Conservation (phyloP, 129 eudicot genomes). For the Deinandra increscens region DNA sequence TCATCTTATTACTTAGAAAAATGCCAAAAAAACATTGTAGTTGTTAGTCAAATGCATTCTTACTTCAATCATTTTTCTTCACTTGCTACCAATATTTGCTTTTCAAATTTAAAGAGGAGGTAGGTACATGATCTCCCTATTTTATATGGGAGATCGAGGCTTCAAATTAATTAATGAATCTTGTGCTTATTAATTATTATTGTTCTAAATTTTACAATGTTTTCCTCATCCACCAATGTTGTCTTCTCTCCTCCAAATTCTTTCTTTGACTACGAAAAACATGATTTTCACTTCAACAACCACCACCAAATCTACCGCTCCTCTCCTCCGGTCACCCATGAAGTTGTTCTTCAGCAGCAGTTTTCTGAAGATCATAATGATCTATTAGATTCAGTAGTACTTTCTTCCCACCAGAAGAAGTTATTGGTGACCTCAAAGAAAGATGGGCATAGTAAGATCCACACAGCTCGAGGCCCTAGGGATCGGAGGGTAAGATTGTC, state of each 20-base stretch:
- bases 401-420: conserved; percentile 15
- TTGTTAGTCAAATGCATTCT: too few species aligned
- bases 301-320: conserved; percentile 1
- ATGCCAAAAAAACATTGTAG: too few species aligned
- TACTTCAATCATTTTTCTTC: too few species aligned
- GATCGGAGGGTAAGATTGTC: conserved; percentile 84
- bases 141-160: neutral
- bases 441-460: conserved; percentile 58
- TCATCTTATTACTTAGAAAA: too few species aligned
- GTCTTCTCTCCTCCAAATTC: conserved; percentile 12
- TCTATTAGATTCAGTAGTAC: conserved; percentile 28
- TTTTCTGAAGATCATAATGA: conserved; percentile 6
- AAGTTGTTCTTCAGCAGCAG: conserved; percentile 12
- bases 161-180: conserved; percentile 5
- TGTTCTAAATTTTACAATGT: conserved; percentile 5
- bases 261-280: conserved; percentile 6
- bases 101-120: too few species aligned
- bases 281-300: conserved; percentile 21
- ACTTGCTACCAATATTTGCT: too few species aligned
- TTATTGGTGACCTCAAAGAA: conserved; percentile 27
- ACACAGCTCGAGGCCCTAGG: conserved; percentile 60
- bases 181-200: neutral
- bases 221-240: conserved; percentile 10
- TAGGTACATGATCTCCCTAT: too few species aligned
- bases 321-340: neutral